Evolutionary conservation across 1,284 basidiomycete species (phyloP), one percentile per base, ranked within the genome.

Genomic region (Sanghuangporus baumii): DNA sequence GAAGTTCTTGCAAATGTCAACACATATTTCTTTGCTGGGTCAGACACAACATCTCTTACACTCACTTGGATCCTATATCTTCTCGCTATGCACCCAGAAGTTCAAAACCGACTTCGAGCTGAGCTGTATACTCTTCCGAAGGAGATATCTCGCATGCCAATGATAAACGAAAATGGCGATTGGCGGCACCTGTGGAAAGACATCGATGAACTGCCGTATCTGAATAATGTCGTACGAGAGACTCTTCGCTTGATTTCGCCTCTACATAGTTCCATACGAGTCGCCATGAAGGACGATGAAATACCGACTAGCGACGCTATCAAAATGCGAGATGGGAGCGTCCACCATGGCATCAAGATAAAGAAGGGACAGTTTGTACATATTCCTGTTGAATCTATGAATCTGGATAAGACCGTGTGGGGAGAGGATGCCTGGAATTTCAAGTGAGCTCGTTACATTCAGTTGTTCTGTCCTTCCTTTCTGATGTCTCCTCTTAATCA

Each of bases 181-280:
- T 62, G 56, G 64, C 56, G 60, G 34, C 43, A 55, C 1, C 70
- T 89, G n/a, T 80, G 87, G 68, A 68, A 69, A 6, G 72, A 69
- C 16, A 74, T 94, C 61, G 81, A 89, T 9, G 78, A 80, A 38
- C 77, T 92, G n/a, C 83, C 86, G 1, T 89, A 82, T 65, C 79
- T 96, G 51, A 80, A 94, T 69, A 92, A 93, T 61, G 85, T 96
- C 31, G 76, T 83, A 20, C 82, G 85, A 55, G 93, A 94, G 74
- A 80, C 82, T 0, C 74, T 94, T 55, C 83, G 92, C 18, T 74
- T 93, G 40, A 82, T 89, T 31, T 88, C 92, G 2, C 91, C 91
- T 2, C 78, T 93, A n/a, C 88, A 92, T 71, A 91, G 88, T 2
- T 88, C 89, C 9, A 76, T 93, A 51, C 82, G 91, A 14, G 85